A percentile compares a stretch with the other conserved stretches of the same genome.
Conservation (phyloP, 2,329 filamentous ascomycete genomes). For the Fusarium sp. region DNA sequence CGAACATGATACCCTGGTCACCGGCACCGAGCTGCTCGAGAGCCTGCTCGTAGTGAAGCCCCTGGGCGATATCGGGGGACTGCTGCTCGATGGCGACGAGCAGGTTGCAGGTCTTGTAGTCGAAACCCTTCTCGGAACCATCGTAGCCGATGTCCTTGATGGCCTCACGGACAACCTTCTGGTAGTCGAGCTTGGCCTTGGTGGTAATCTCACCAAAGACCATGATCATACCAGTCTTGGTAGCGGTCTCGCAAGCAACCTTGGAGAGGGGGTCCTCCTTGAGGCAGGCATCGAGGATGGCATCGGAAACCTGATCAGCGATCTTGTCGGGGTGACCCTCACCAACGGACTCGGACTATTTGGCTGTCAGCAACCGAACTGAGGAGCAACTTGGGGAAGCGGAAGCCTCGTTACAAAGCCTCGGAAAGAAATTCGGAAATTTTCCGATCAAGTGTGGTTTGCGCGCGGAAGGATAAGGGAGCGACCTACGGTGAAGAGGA, state of each 20-base stretch:
- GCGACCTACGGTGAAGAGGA: conserved; percentile 79
- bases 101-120: conserved; percentile 99
- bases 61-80: conserved; percentile 98
- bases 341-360: conserved; percentile 84
- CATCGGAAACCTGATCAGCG: conserved; percentile 97
- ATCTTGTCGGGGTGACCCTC: conserved; percentile 97
- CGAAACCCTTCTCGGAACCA: conserved; percentile 95
- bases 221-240: conserved; percentile 99
- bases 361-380: conserved; percentile 41
- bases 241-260: conserved; percentile 98
- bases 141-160: conserved; percentile 99
- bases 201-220: conserved; percentile 99
- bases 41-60: conserved; percentile 97
- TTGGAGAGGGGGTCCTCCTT: conserved; percentile 96
- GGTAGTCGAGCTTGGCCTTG: conserved; percentile 95
- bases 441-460: conserved; percentile 3
- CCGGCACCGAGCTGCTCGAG: conserved; percentile 97
- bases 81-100: conserved; percentile 99
- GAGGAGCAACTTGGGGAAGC: conserved; percentile 7
- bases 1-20: conserved; percentile 99
- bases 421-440: conserved; percentile 7
- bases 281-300: conserved; percentile 97
- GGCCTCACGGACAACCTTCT: conserved; percentile 92
- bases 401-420: conserved; percentile 13
- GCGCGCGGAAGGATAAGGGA: conserved; percentile 2